Conservation (phyloP, 306 rosid species). For the Castanea sativa region DNA sequence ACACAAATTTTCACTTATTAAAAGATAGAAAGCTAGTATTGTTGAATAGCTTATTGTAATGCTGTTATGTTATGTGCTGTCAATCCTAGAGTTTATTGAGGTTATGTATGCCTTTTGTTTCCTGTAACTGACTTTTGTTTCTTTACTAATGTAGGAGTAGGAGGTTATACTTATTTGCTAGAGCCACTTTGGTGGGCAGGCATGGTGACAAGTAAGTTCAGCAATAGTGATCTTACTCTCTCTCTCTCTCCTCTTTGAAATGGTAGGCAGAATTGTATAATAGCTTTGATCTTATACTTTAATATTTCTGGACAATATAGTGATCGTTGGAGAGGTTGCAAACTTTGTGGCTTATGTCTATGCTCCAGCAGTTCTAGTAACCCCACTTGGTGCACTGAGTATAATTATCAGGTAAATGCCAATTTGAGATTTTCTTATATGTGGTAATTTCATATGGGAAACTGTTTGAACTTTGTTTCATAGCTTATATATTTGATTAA, state of each 20-base stretch:
- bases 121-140: constrained; percentile 2
- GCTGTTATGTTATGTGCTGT: not conserved
- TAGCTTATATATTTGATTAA: constrained; percentile 18
- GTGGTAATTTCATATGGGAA: not conserved
- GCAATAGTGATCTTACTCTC: not conserved
- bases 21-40: not conserved
- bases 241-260: constrained; percentile 4
- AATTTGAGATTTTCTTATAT: constrained; percentile 3
- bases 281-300: constrained; percentile 20
- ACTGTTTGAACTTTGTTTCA: constrained; percentile 2
- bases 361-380: constrained; percentile 93
- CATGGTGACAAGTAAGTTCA: constrained; percentile 83
- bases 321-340: constrained; percentile 91
- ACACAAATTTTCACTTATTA: not conserved
- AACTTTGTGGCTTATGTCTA: constrained; percentile 90
- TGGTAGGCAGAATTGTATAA: not conserved
- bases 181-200: constrained; percentile 99
- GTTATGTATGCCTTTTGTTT: not conserved
- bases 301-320: constrained; percentile 35
- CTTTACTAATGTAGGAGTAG: constrained; percentile 57
- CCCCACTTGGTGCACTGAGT: constrained; percentile 96
- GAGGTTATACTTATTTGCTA: constrained; percentile 79
- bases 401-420: constrained; percentile 79
- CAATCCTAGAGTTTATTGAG: not conserved
- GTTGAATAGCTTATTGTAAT: not conserved